These are phyloP conservation scores for Geotrichum bryndzae DNA, from an alignment of 1,139 yeast species.

Conservation along the genomic window DNA sequence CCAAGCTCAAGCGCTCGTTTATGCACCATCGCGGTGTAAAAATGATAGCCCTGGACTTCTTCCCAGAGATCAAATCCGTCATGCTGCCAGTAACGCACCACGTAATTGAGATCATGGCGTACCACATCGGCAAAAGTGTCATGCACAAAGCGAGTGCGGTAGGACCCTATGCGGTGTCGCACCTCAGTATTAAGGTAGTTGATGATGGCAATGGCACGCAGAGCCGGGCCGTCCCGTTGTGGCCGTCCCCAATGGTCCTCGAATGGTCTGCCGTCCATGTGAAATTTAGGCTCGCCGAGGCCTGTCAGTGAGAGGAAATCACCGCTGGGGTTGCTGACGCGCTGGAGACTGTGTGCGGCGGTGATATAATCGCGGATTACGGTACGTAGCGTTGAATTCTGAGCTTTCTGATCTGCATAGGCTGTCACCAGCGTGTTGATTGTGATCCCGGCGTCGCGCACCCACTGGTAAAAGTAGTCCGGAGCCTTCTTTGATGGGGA, in stretches of 20 bases:
- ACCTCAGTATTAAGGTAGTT: constrained; percentile 48
- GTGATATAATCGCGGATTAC: constrained; percentile 55
- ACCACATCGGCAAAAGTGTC: constrained; percentile 41
- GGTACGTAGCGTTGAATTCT: constrained; percentile 32
- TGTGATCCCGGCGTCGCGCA: constrained; percentile 82
- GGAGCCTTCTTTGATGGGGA: constrained; percentile 68
- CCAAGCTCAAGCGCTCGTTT: constrained; percentile 64
- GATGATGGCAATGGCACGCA: constrained; percentile 61
- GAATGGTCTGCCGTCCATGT: constrained; percentile 59
- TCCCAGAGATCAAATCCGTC: constrained; percentile 93
- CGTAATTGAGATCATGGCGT: constrained; percentile 65
- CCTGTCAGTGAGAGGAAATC: constrained; percentile 46
- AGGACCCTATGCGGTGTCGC: constrained; percentile 27
- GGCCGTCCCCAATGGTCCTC: constrained; percentile 87
- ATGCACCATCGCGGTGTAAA: constrained; percentile 73
- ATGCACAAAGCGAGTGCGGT: constrained; percentile 5
- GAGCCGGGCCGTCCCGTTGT: constrained; percentile 91
- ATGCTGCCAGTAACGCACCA: constrained; percentile 55
- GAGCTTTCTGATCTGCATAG: constrained; percentile 39
- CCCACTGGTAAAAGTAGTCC: constrained; percentile 84
- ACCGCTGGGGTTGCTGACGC: constrained; percentile 66
- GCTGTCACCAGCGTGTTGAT: constrained; percentile 57
- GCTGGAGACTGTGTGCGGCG: constrained; percentile 55
- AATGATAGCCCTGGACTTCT: constrained; percentile 67
- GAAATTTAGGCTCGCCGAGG: constrained; percentile 86